These are phyloP conservation scores for Euphorbia peplus DNA, from an alignment of 345 rosid genomes.

Conservation along the genomic window DNA sequence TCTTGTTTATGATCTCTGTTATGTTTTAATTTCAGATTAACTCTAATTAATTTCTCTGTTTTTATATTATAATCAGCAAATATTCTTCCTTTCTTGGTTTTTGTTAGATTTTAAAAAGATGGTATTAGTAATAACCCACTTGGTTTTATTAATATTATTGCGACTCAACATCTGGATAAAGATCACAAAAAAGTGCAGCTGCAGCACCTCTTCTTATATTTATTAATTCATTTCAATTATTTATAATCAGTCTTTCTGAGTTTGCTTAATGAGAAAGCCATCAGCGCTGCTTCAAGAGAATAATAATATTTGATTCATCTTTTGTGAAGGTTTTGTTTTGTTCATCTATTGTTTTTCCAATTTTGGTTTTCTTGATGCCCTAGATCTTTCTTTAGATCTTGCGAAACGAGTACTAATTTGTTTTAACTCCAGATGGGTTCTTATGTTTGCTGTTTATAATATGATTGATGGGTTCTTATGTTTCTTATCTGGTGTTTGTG, in stretches of 20 bases:
- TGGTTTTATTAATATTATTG: background rate
- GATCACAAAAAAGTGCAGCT: background rate
- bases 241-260: background rate
- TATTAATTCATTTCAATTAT: background rate
- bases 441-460: background rate
- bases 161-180: background rate
- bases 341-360: background rate
- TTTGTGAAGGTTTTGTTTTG: background rate
- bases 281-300: background rate
- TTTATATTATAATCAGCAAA: background rate
- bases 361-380: background rate
- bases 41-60: background rate
- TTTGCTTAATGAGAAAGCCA: background rate
- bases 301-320: background rate
- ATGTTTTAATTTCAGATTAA: background rate
- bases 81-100: background rate
- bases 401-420: too few relatives aligned
- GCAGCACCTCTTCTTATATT: background rate
- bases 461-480: background rate
- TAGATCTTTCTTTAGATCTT: background rate
- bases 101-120: too few relatives aligned
- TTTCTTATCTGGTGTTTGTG: background rate
- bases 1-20: background rate
- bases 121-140: background rate
- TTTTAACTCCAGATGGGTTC: too few relatives aligned